These are phyloP conservation scores for Blastocystis sp. DNA, from an alignment of 352 stramenopile species.

Conservation along the genomic window DNA sequence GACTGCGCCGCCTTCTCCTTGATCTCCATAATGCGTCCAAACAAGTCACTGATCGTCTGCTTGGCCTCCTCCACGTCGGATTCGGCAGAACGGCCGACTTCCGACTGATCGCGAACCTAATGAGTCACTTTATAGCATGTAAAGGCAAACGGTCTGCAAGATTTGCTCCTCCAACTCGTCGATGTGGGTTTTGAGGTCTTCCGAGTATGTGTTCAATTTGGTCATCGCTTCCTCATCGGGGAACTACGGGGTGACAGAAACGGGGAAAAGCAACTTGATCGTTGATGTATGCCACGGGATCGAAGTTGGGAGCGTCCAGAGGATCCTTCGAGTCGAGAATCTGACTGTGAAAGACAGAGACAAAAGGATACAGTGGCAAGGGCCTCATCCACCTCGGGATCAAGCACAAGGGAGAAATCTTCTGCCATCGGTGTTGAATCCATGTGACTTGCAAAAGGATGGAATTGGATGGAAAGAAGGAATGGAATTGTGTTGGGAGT, in stretches of 20 bases:
- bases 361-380: background rate
- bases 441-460: background rate
- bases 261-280: constrained; percentile 15
- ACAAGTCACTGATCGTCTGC: background rate
- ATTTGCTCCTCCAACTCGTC: constrained; percentile 13
- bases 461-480: background rate
- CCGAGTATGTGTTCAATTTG: constrained; percentile 46
- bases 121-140: background rate
- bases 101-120: constrained; percentile 48
- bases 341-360: background rate
- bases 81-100: constrained; percentile 36
- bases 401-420: constrained; percentile 40
- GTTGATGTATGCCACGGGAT: constrained; percentile 65
- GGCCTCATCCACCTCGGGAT: constrained; percentile 48
- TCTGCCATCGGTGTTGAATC: background rate
- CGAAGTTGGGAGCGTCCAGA: constrained; percentile 56
- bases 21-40: constrained; percentile 56
- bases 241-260: constrained; percentile 15
- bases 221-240: constrained; percentile 60
- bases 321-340: constrained; percentile 50
- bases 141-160: constrained; percentile 12
- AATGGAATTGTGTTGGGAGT: background rate
- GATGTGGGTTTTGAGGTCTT: constrained; percentile 12
- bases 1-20: constrained; percentile 60
- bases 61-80: constrained; percentile 41